Evolutionary conservation across 78 protist genomes (phyloP), one percentile per base, ranked within the genome.

Genomic region (Guillardia theta): DNA sequence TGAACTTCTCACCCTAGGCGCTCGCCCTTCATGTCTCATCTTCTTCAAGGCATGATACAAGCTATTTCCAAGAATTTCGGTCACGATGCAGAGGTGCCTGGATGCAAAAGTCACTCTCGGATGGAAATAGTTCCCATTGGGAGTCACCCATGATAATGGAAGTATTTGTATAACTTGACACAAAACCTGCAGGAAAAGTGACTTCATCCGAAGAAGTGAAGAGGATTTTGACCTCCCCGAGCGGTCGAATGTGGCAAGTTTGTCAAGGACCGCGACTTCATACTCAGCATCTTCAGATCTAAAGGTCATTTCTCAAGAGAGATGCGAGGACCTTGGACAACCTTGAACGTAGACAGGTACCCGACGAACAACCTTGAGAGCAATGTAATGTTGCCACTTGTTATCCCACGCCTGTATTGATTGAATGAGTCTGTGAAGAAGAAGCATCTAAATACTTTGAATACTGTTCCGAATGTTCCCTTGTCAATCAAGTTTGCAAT

Each of bases 41-140:
- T 58, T 58, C 70, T 58, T 58, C 39, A 58, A 30, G 27, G 70
- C 21, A 30, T 58, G 70, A 30, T 58, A 58, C 70, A 58, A 30
- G 39, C 39, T 27, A 30, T 58, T 30, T 30, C 70, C 70, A 24
- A 58, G 70, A 24, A 58, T 24, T 30, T 58, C 70, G 4, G 70
- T 58, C 70, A 58, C 70, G 70, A 58, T 58, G 70, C 70, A 58
- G 70, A 58, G 27, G 70, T 58, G 70, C 70, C 70, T n/a, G n/a
- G n/a, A n/a, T n/a, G n/a, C n/a, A n/a, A n/a, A n/a, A n/a, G n/a
- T n/a, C n/a, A n/a, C n/a, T n/a, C n/a, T n/a, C n/a, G n/a, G n/a
- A n/a, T n/a, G n/a, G n/a, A n/a, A n/a, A n/a, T n/a, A n/a, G n/a
- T n/a, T n/a, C n/a, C n/a, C n/a, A n/a, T n/a, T n/a, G n/a, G n/a